These are phyloP conservation scores for Lactarius indigo DNA, from an alignment of 768 basidiomycete species.

Conservation along the genomic window DNA sequence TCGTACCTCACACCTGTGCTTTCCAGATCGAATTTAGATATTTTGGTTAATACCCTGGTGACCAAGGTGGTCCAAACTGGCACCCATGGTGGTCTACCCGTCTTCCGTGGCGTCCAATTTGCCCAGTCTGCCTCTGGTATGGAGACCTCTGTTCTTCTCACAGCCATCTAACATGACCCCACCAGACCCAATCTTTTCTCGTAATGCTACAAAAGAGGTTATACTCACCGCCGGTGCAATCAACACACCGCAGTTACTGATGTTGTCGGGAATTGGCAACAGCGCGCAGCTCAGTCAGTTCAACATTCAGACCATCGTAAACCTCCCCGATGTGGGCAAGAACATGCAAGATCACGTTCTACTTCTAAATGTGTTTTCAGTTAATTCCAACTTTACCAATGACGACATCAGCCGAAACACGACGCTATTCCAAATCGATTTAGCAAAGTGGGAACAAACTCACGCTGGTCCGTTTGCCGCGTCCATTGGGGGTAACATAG, in stretches of 20 bases:
- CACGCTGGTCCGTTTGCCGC: slow-evolving; percentile 16
- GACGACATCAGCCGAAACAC: slow-evolving; percentile 16
- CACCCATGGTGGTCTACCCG: not conserved
- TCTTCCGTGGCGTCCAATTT: not conserved
- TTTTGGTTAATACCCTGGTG: not conserved
- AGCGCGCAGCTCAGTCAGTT: slow-evolving; percentile 21
- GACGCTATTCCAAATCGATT: slow-evolving; percentile 4
- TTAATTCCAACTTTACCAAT: slow-evolving; percentile 8
- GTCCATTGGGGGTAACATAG: not conserved
- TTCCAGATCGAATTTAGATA: not conserved
- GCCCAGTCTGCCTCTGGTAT: not conserved
- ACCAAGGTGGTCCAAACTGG: not conserved
- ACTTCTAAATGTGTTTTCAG: not conserved
- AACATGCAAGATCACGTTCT: slow-evolving; percentile 31
- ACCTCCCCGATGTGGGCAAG: slow-evolving; percentile 32
- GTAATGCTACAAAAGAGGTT: slow-evolving; percentile 13
- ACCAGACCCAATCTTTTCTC: slow-evolving; percentile 18
- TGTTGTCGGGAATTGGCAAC: slow-evolving; percentile 33
- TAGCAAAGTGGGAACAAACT: slow-evolving; percentile 11
- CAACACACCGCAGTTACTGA: no score
- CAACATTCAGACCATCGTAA: slow-evolving; percentile 25
- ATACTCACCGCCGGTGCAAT: slow-evolving; percentile 20
- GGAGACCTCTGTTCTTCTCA: not conserved
- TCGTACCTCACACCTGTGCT: no score
- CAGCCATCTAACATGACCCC: not conserved